Evolutionary conservation across 192 early-diverging fungal genomes (phyloP).

Genomic region (Coemansia sp.): DNA sequence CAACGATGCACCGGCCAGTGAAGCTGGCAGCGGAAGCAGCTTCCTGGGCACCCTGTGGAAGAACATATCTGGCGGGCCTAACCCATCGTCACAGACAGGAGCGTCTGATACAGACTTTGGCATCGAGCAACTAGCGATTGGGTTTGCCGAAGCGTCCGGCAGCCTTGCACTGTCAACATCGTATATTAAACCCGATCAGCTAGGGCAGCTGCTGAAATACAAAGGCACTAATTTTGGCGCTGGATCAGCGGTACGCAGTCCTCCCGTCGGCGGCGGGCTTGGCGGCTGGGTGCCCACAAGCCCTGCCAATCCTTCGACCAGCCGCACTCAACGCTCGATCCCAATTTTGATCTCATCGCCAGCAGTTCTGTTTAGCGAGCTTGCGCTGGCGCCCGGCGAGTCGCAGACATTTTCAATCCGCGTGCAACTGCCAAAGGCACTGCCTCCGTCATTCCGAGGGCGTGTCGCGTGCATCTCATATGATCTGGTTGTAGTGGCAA

Average conservation of each 20-base stretch:
- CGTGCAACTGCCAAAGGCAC: slow-evolving; percentile 31
- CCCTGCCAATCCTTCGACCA: slow-evolving; percentile 1
- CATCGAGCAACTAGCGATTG: slow-evolving; percentile 44
- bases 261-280: slow-evolving; percentile 45
- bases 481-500: slow-evolving; percentile 48
- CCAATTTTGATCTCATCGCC: slow-evolving; percentile 41
- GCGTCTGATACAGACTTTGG: slow-evolving; percentile 18
- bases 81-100: slow-evolving; percentile 21
- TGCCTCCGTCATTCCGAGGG: slow-evolving; percentile 52
- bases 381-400: slow-evolving; percentile 43
- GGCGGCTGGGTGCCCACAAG: slow-evolving; percentile 32
- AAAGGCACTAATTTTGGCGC: slow-evolving; percentile 21
- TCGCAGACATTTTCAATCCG: slow-evolving; percentile 48
- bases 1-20: slow-evolving; percentile 19
- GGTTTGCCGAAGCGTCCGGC: slow-evolving; percentile 47
- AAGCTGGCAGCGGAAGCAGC: slow-evolving; percentile 41
- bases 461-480: slow-evolving; percentile 37
- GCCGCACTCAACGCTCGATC: slow-evolving; percentile 28
- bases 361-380: slow-evolving; percentile 50
- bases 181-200: slow-evolving; percentile 47
- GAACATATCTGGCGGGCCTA: slow-evolving; percentile 39
- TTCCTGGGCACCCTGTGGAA: slow-evolving; percentile 48
- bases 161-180: slow-evolving; percentile 31
- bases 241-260: background rate
- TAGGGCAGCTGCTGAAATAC: slow-evolving; percentile 37